Evolutionary conservation across 176 grass and related monocot genomes (phyloP), one percentile per base, ranked within the genome.

Genomic region (Oryza meridionalis): DNA sequence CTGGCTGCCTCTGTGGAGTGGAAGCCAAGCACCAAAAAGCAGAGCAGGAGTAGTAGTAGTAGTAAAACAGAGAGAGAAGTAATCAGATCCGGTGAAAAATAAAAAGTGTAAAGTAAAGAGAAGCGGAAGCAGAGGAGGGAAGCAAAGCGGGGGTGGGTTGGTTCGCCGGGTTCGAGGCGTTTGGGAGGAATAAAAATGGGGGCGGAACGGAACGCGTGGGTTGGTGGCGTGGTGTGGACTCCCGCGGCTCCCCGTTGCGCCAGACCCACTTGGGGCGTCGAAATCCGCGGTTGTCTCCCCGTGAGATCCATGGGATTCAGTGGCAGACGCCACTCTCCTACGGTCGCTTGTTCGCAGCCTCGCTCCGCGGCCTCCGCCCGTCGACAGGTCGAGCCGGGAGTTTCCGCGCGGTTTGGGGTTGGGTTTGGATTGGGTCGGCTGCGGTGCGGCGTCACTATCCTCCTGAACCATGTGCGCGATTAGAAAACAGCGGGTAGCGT

Each of bases 121-220:
- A 11, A 19, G 26, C 5, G 75, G 8, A 72, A 26, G 44, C 15
- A n/a, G 58, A 47, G 15, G 9, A 0, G 21, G 43, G 22, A 70
- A 69, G 49, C 66, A 32, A 27, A 59, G 74, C 24, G 5, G 42
- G 0, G 42, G 21, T 14, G 70, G 55, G 55, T 43, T 43, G 38
- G 38, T 24, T 62, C 58, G 58, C 2, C 7, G 81, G 47, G 59
- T 50, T 80, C 87, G 87, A 84, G 81, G 81, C 45, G 79, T 14
- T 14, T 75, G 31, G 31, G 80, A 50, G 76, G 76, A 89, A 75
- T 84, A 80, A 84, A 89, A 75, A 62, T 26, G 35, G 73, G 66
- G 58, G 5, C 21, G 65, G 62, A 47, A 29, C 64, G 43, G 13
- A 63, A 8, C 70, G 59, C 12, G 43, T 21, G 53, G 19, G 53